These are phyloP conservation scores for Solanum appendiculatum DNA, from an alignment of 257 asterid genomes.

Conservation along the genomic window DNA sequence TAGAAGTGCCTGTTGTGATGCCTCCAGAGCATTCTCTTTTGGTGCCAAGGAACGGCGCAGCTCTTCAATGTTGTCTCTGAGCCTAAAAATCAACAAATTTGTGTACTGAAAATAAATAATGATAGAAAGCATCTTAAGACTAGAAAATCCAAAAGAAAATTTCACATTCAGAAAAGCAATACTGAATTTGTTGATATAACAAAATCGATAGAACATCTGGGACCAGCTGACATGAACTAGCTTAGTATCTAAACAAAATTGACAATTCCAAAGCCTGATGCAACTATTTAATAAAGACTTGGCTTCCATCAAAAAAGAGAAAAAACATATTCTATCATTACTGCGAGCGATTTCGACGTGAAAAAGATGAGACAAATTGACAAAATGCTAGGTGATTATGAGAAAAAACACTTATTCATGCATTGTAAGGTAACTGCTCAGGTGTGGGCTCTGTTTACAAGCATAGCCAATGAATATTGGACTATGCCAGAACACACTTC, in stretches of 20 bases:
- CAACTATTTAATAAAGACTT: neutral
- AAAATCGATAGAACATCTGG: neutral
- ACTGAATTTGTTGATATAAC: neutral
- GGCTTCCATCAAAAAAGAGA: neutral
- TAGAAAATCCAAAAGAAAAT: neutral
- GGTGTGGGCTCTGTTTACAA: too few species aligned
- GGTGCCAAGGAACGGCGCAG: constrained; percentile 69
- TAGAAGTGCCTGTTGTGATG: constrained; percentile 67
- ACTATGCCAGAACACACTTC: too few species aligned
- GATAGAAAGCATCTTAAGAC: neutral
- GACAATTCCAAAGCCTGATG: neutral
- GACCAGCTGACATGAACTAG: neutral
- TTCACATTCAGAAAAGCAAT: neutral
- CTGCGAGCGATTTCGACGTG: neutral
- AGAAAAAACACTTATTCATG: too few species aligned
- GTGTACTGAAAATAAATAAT: constrained; percentile 7
- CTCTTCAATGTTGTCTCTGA: constrained; percentile 84
- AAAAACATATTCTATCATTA: neutral
- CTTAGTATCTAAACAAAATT: neutral
- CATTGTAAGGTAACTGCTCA: too few species aligned
- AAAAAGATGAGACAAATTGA: neutral
- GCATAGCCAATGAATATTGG: too few species aligned
- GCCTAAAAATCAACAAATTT: constrained; percentile 38
- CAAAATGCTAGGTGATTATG: neutral
- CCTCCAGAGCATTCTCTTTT: constrained; percentile 78